These are phyloP conservation scores for Melaleuca alternifolia DNA, from an alignment of 345 rosid genomes.

Conservation along the genomic window DNA sequence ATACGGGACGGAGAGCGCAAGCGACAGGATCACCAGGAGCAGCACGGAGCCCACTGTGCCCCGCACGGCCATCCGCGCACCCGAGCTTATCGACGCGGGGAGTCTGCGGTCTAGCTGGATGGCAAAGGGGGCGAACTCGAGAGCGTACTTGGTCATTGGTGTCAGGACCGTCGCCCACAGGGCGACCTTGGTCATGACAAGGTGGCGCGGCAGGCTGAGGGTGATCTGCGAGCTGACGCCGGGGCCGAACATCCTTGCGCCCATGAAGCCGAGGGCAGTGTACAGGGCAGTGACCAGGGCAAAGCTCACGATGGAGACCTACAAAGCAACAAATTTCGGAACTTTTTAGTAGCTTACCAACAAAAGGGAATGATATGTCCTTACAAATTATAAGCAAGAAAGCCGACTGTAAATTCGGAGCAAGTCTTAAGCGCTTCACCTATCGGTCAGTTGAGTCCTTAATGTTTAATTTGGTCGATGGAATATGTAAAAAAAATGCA, in stretches of 20 bases:
- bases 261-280: slow-evolving; percentile 51
- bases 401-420: neutral
- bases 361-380: neutral
- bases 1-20: slow-evolving; percentile 53
- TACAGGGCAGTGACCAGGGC: slow-evolving; percentile 39
- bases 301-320: slow-evolving; percentile 73
- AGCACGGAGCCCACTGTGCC: slow-evolving; percentile 42
- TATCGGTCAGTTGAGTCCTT: neutral
- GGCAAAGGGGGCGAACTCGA: slow-evolving; percentile 69
- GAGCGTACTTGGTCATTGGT: slow-evolving; percentile 78
- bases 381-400: neutral
- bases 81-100: slow-evolving; percentile 27
- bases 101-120: slow-evolving; percentile 54
- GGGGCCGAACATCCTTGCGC: slow-evolving; percentile 63
- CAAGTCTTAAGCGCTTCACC: neutral
- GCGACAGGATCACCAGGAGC: slow-evolving; percentile 33
- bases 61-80: slow-evolving; percentile 29
- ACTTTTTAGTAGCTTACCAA: neutral
- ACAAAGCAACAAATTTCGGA: neutral
- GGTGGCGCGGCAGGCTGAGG: slow-evolving; percentile 53
- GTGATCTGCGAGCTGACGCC: slow-evolving; percentile 56
- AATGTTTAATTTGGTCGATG: neutral
- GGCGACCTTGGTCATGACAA: slow-evolving; percentile 53
- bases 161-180: slow-evolving; percentile 71
- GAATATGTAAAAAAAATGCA: neutral